Evolutionary conservation across 805 yeast species (phyloP), one percentile per base, ranked within the genome.

Genomic region (Kluyveromyces aestuarii): DNA sequence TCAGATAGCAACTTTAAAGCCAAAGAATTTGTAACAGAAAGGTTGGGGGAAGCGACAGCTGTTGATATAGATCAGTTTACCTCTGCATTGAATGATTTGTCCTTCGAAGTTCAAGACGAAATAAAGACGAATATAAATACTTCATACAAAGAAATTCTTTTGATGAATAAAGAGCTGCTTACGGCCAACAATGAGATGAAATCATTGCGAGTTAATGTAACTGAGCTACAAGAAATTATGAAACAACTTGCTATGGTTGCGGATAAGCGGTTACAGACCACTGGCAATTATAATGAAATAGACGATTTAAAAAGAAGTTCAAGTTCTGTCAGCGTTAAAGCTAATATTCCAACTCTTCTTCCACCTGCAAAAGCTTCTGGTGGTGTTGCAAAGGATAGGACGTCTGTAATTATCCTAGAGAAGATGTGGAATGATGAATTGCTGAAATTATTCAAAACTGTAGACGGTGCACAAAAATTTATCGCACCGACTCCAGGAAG

Each of bases 391-490:
- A 69, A 71, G 46, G 88, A 84, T 61, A 71, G 95, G 40, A 79
- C 82, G 51, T 81, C 89, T 48, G 79, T 88, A 46, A 57, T 84
- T 47, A 78, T 86, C 47, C 68, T 89, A 46, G 91, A 87, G 62
- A 81, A 81, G 57, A 77, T 85, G 72, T 88, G 96, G 96, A 84
- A 81, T 14, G 72, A 73, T 40, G 88, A 85, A 59, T 70, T 89
- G 59, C 78, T 76, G 48, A 74, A 79, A 8, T 67, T 89, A 46
- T 88, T 83, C 64, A 80, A 80, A 55, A 87, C 84, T 53, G 95
- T 90, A 14, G 96, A 90, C 54, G 95, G 96, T n/a, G 89, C 95
- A 1, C 90, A 86, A 56, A 85, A 85, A 58, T 79, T 76, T 51
- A 72, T 89, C 37, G 84, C 88, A 18, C 79, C 86, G 1, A 63